Evolutionary conservation across 345 rosid genomes (phyloP).

Genomic region (Raphanus sativus): DNA sequence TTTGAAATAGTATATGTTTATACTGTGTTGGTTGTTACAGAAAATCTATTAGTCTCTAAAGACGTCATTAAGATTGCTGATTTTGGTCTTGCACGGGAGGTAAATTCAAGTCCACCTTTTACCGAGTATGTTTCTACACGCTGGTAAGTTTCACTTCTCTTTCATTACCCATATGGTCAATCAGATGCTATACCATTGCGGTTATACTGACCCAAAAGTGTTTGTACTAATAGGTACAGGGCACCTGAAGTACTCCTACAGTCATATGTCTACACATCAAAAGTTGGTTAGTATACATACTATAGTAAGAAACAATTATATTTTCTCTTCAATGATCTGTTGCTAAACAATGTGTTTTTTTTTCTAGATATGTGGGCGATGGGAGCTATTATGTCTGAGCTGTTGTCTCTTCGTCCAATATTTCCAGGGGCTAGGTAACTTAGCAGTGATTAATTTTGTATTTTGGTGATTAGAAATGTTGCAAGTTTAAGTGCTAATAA

Average conservation of each 20-base stretch:
- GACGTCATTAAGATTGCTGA: conserved; percentile 85
- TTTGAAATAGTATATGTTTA: too few relatives aligned
- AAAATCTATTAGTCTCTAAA: conserved; percentile 83
- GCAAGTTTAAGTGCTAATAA: not conserved
- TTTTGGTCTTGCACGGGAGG: conserved; percentile 96
- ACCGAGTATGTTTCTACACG: conserved; percentile 96
- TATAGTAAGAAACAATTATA: conserved; percentile 51
- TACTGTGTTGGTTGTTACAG: conserved; percentile 44
- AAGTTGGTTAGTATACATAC: conserved; percentile 80
- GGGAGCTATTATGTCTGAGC: conserved; percentile 94
- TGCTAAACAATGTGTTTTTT: not conserved
- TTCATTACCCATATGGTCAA: not conserved
- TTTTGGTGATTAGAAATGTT: not conserved
- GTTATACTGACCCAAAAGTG: not conserved
- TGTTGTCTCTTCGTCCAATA: conserved; percentile 70
- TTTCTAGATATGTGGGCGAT: conserved; percentile 87
- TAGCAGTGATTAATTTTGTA: not conserved
- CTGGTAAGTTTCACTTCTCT: conserved; percentile 54
- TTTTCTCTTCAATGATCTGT: not conserved
- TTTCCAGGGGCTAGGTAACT: conserved; percentile 78
- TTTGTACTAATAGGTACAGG: conserved; percentile 65
- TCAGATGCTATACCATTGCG: not conserved
- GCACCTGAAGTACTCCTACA: conserved; percentile 98
- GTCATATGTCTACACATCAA: conserved; percentile 63
- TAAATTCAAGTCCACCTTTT: conserved; percentile 82